Evolutionary conservation across 1,284 basidiomycete genomes (phyloP), one percentile per base, ranked within the genome.

Genomic region (Inonotus obliquus): DNA sequence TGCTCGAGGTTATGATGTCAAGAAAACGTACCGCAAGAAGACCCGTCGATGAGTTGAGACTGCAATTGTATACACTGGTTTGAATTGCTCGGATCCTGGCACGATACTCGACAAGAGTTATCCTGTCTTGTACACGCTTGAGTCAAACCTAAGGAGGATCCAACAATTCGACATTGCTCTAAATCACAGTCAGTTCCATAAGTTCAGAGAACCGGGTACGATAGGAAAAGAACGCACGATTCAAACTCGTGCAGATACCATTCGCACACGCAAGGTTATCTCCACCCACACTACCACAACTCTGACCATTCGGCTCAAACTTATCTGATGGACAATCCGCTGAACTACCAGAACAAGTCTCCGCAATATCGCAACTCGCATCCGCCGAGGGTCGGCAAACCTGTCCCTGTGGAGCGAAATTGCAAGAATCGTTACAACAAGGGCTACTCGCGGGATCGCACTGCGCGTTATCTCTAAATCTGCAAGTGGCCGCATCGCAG

Each of bases 161-260:
- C 92, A 51, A 87, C 82, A 39, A 76, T 80, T 71, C 85, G 81
- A 72, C 94, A 97, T 84, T 97, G 94, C 65, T 77, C 86, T 89
- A 64, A 4, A 57, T 32, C 19, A n/a, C n/a, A n/a, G n/a, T n/a
- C n/a, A n/a, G n/a, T n/a, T 19, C 1, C 49, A 11, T 5, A 10
- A 49, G 32, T 7, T n/a, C 35, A 57, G 38, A 19, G 48, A 4
- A 21, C 29, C 6, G 65, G 56, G 51, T 3, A 53, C 56, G 54
- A 66, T 63, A 52, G 23, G 23, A 38, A 39, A 29, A 19, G 21
- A 56, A 81, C 86, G 68, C 67, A 88, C 86, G 73, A 65, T 86
- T 79, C 25, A 89, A 74, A 23, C 88, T 91, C 17, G 94, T 96
- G 74, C 94, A 96, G 56, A 81, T 76, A 7, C 94, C 94, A 66